Evolutionary conservation across 768 basidiomycete species (phyloP).

Genomic region (Hygrocybe coccinea): DNA sequence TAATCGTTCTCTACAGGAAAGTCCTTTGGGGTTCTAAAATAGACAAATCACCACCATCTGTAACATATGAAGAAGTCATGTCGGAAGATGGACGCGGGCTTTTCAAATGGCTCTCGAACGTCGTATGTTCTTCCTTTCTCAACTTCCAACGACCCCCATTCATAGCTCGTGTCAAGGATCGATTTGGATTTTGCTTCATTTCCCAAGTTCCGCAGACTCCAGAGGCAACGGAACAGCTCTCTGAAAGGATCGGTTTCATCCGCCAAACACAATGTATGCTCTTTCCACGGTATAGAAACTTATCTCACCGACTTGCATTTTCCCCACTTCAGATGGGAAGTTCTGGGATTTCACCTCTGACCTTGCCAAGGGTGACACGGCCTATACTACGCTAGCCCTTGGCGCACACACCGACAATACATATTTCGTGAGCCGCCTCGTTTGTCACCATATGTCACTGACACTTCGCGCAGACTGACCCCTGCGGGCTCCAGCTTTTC

Average conservation of each 20-base stretch:
- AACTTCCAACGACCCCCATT: neutral
- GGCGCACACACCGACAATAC: conserved; percentile 74
- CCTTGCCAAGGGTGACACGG: conserved; percentile 86
- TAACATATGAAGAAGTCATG: conserved; percentile 74
- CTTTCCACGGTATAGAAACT: neutral
- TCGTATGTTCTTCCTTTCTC: conserved; percentile 48
- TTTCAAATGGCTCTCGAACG: conserved; percentile 73
- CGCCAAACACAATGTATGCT: conserved; percentile 66
- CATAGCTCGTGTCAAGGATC: conserved; percentile 46
- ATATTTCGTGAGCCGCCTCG: conserved; percentile 47
- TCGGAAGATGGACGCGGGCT: conserved; percentile 57
- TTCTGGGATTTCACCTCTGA: conserved; percentile 98
- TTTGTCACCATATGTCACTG: neutral
- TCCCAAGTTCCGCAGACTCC: conserved; percentile 73
- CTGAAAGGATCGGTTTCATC: conserved; percentile 76
- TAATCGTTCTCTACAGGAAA: conserved; percentile 40
- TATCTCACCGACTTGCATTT: conserved; percentile 2
- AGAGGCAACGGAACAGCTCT: conserved; percentile 78
- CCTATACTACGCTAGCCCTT: conserved; percentile 85
- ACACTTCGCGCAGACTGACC: conserved; percentile 62
- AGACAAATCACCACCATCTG: conserved; percentile 63
- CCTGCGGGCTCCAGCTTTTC: conserved; percentile 92
- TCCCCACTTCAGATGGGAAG: conserved; percentile 60
- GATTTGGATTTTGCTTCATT: conserved; percentile 86
- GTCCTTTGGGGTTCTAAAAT: conserved; percentile 82